phyloP scores from a whole-genome alignment of 208 protist species.

The Sergeia podlipaevii region DNA sequence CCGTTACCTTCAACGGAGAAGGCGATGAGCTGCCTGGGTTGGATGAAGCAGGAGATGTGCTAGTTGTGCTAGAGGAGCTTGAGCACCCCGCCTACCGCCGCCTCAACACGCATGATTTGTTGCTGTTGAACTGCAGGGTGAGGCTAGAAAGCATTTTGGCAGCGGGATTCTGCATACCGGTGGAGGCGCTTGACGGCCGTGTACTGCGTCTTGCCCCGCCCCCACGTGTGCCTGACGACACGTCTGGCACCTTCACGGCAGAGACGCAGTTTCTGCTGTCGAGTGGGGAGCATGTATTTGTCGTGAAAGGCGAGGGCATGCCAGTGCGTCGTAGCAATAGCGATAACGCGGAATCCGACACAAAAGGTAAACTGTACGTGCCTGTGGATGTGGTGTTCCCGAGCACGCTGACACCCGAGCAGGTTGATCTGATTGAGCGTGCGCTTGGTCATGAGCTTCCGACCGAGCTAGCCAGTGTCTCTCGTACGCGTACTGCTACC shows the following conservation, averaged over 20 bases:
- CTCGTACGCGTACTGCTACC: too few relatives aligned
- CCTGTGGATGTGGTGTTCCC: background rate
- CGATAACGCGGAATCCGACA: background rate
- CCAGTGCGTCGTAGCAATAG: slow-evolving; percentile 36
- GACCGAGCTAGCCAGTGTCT: too few relatives aligned
- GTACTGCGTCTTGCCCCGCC: slow-evolving; percentile 65
- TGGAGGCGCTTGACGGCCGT: slow-evolving; percentile 88
- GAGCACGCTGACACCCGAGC: background rate
- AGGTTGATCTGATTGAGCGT: background rate
- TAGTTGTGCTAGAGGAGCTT: slow-evolving; percentile 95
- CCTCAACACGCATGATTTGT: slow-evolving; percentile 84
- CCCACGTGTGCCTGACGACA: slow-evolving; percentile 15
- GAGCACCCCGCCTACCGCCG: slow-evolving; percentile 92
- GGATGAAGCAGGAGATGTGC: slow-evolving; percentile 93
- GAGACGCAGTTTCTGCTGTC: slow-evolving; percentile 21
- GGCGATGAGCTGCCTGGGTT: slow-evolving; percentile 91
- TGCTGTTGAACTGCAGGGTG: slow-evolving; percentile 76
- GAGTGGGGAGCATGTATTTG: slow-evolving; percentile 30
- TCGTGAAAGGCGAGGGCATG: slow-evolving; percentile 91
- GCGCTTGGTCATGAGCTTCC: background rate
- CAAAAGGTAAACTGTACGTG: slow-evolving; percentile 1
- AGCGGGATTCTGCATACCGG: slow-evolving; percentile 56
- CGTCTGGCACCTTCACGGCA: background rate
- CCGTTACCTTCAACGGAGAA: slow-evolving; percentile 92
- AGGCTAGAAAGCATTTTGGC: slow-evolving; percentile 84